Evolutionary conservation across 768 basidiomycete species (phyloP).

Genomic region (Jaapia argillacea): DNA sequence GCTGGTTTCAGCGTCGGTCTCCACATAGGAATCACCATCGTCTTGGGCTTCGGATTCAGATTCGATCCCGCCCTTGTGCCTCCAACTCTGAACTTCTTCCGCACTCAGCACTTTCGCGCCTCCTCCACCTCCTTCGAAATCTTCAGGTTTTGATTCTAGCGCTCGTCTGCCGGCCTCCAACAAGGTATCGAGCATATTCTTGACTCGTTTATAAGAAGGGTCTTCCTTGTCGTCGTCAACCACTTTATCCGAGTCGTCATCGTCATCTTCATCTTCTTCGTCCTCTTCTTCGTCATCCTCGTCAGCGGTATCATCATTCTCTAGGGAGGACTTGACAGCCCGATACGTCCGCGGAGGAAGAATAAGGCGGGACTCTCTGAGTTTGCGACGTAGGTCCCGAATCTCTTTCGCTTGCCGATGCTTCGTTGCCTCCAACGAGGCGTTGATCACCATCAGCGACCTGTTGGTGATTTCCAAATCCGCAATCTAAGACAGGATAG

Average conservation of each 20-base stretch:
- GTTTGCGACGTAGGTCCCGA: conserved; percentile 68
- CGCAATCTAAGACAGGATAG: conserved; percentile 56
- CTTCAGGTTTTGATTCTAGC: conserved; percentile 45
- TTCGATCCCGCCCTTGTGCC: conserved; percentile 9
- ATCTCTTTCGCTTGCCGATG: conserved; percentile 79
- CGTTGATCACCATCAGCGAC: conserved; percentile 79
- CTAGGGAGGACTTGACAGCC: conserved; percentile 42
- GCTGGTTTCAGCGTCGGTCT: neutral
- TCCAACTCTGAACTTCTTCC: conserved; percentile 60
- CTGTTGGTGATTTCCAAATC: conserved; percentile 88
- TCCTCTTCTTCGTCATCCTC: conserved; percentile 24
- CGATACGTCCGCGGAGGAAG: conserved; percentile 58
- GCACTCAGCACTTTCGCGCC: conserved; percentile 62
- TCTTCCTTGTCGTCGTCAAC: conserved; percentile 46
- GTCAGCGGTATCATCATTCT: conserved; percentile 29
- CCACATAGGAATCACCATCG: conserved; percentile 5
- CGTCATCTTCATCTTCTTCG: conserved; percentile 28
- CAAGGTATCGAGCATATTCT: conserved; percentile 50
- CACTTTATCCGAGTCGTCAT: conserved; percentile 22
- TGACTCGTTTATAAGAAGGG: conserved; percentile 52
- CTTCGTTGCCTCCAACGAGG: conserved; percentile 71
- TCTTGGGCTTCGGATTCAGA: conserved; percentile 14
- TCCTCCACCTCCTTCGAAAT: conserved; percentile 35
- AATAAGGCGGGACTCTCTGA: conserved; percentile 74
- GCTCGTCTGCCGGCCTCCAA: conserved; percentile 50